Conservation (phyloP, 139 green algal species). For the Edaphochlamys debaryana region DNA sequence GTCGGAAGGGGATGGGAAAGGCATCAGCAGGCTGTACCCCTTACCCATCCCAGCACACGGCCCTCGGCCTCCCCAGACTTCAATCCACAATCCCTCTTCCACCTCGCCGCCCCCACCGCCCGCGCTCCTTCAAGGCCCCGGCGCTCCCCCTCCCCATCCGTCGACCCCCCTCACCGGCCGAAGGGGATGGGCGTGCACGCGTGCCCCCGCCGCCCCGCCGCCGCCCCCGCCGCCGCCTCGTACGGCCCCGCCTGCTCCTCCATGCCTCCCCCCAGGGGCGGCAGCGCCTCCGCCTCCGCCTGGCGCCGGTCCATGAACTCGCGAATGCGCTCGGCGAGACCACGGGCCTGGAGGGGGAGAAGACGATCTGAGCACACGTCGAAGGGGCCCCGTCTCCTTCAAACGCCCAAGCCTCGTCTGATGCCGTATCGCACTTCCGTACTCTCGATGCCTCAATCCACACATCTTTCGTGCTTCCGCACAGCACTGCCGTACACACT, state of each 20-base stretch:
- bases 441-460: too few relatives aligned
- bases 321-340: constrained; percentile 42
- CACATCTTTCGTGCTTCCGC: too few relatives aligned
- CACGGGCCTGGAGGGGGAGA: constrained; percentile 2
- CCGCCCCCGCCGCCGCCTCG: too few relatives aligned
- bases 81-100: neutral
- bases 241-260: neutral
- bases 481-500: too few relatives aligned
- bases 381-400: neutral
- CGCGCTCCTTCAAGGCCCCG: too few relatives aligned
- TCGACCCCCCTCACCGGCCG: neutral
- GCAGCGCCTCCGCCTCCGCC: neutral
- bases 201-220: neutral
- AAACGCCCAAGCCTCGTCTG: too few relatives aligned
- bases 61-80: neutral
- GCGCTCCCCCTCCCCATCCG: neutral
- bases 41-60: too few relatives aligned
- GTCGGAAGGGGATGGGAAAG: too few relatives aligned
- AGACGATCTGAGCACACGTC: neutral
- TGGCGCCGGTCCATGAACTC: constrained; percentile 37
- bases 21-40: too few relatives aligned
- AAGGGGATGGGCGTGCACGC: constrained; percentile 30
- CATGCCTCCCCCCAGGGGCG: too few relatives aligned
- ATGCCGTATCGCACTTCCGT: too few relatives aligned
- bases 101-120: too few relatives aligned